Evolutionary conservation across 805 yeast genomes (phyloP), one percentile per base, ranked within the genome.

Genomic region (Candida ipomoeae): DNA sequence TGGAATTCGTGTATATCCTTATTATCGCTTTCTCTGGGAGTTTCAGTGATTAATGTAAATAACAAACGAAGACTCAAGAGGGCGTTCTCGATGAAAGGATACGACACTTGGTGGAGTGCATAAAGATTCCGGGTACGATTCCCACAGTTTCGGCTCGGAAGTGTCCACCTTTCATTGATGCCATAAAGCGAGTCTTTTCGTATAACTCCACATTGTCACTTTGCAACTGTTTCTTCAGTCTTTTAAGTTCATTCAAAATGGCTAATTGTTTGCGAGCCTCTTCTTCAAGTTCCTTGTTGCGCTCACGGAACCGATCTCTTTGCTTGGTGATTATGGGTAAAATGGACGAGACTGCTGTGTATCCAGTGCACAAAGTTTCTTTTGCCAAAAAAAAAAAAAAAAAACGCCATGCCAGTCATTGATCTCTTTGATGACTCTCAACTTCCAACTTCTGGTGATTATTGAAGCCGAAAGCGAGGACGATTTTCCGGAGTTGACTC

Each of bases 301-400:
- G 78, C n/a, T 81, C 78, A 60, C 95, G 83, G 74, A 91, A 90
- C 55, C 99, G 75, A 66, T 92, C 99, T 65, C 99, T 82, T 70
- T 92, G 99, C 62, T 92, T 91, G 13, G 97, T 90, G 29, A 94
- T 82, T 48, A 92, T 89, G 1, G 96, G 95, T 46, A 92, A 67
- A 29, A 91, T 81, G 3, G 83, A 78, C 11, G 74, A 62, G n/a
- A n/a, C n/a, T n/a, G n/a, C n/a, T n/a, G n/a, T n/a, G n/a, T n/a
- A n/a, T n/a, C n/a, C n/a, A n/a, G n/a, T n/a, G n/a, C n/a, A n/a
- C n/a, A n/a, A n/a, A n/a, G n/a, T n/a, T n/a, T n/a, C n/a, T n/a
- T n/a, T n/a, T n/a, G n/a, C n/a, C n/a, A n/a, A n/a, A n/a, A n/a
- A n/a, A n/a, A n/a, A n/a, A n/a, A n/a, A n/a, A n/a, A n/a, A n/a